phyloP scores from a whole-genome alignment of 768 basidiomycete species.

The Lactarius sp. region DNA sequence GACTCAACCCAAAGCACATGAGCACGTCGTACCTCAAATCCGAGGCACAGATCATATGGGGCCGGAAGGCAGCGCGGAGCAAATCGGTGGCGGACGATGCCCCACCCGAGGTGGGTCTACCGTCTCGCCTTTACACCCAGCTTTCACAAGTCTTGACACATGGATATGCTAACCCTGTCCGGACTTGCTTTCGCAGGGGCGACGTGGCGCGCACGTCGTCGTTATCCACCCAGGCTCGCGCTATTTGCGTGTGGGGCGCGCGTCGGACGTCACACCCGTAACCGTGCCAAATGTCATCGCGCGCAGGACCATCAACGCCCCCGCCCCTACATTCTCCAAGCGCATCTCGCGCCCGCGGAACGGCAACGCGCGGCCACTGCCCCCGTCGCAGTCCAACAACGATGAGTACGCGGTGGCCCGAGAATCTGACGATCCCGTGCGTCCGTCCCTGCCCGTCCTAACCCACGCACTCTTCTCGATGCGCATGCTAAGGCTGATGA shows the following conservation, averaged over 20 bases:
- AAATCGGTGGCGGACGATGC: conserved; percentile 19
- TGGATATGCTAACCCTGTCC: neutral
- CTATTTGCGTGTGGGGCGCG: conserved; percentile 66
- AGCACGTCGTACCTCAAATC: conserved; percentile 74
- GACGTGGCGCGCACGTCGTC: conserved; percentile 73
- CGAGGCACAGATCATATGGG: conserved; percentile 70
- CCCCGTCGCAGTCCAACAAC: conserved; percentile 29
- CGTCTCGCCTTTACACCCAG: neutral
- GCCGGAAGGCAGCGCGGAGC: conserved; percentile 50
- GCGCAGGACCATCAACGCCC: conserved; percentile 49
- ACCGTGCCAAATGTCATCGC: conserved; percentile 69
- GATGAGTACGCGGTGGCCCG: conserved; percentile 49
- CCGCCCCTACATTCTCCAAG: conserved; percentile 42
- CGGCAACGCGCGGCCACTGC: conserved; percentile 30
- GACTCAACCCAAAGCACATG: conserved; percentile 77
- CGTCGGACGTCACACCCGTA: conserved; percentile 70
- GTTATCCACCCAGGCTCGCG: conserved; percentile 80
- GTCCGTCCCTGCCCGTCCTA: conserved; percentile 25
- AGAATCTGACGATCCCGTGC: conserved; percentile 59
- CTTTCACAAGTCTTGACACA: neutral
- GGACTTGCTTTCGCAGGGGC: conserved; percentile 34
- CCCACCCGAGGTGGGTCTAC: conserved; percentile 28
- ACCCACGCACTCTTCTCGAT: neutral
- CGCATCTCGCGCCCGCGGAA: conserved; percentile 53
- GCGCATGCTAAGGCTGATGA: neutral